Percentiles rank a stretch among this genome's conserved stretches.
These are phyloP conservation scores for Periconia sp. DNA, from an alignment of 2,329 filamentous ascomycete genomes.

Conservation along the genomic window DNA sequence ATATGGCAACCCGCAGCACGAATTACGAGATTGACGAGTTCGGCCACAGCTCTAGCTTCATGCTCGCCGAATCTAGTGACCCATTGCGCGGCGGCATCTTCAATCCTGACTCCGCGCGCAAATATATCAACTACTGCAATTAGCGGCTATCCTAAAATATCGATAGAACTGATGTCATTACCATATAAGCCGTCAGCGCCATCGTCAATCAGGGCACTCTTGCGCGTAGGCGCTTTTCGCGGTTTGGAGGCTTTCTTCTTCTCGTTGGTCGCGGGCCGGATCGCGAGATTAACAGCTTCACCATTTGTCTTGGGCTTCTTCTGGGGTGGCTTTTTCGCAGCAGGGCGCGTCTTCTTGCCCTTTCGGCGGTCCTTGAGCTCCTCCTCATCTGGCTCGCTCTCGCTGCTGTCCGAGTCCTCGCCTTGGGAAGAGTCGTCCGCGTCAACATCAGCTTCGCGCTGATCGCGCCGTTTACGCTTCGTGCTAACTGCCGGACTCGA, in stretches of 20 bases:
- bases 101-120: constrained; percentile 58
- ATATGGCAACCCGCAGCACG: constrained; percentile 79
- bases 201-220: constrained; percentile 56
- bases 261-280: constrained; percentile 54
- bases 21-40: constrained; percentile 67
- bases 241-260: constrained; percentile 50
- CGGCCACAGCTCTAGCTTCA: constrained; percentile 60
- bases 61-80: constrained; percentile 62
- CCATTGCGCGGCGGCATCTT: constrained; percentile 65
- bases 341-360: constrained; percentile 37
- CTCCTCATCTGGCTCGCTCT: constrained; percentile 48
- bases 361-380: constrained; percentile 42
- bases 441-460: constrained; percentile 31
- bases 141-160: constrained; percentile 19
- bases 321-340: constrained; percentile 47
- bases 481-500: constrained; percentile 36
- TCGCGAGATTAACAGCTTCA: constrained; percentile 58
- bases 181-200: constrained; percentile 64
- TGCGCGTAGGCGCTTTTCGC: constrained; percentile 58
- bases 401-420: constrained; percentile 38
- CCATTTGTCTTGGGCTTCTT: constrained; percentile 64
- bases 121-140: constrained; percentile 63
- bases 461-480: constrained; percentile 45
- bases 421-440: constrained; percentile 36
- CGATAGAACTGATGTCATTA: constrained; percentile 29